Base-by-base conservation (phyloP, 2,329 filamentous ascomycete species). In the Hypoxylon rubiginosum region DNA sequence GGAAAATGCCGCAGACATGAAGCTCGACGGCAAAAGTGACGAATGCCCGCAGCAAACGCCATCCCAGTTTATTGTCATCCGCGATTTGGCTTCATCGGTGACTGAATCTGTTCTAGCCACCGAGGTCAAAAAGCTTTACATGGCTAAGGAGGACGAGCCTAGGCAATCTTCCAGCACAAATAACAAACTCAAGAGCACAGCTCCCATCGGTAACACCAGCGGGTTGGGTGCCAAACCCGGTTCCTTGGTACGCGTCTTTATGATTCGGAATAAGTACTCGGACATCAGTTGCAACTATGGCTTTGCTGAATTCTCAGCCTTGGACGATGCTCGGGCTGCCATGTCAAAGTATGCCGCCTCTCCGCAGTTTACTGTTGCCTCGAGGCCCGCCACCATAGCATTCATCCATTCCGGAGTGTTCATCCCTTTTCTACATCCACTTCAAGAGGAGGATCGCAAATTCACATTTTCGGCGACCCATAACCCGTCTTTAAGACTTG, bases 391-490 rank as follows among this genome's bases (percentile, higher is more conserved):
- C 15, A 84, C 87, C 10, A 84, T 93, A 24, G 91, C 87, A 46
- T 93, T 91, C 71, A 94, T 94, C 41, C 92, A 96, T 70, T 88
- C 92, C n/a, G 92, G 92, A 4, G 92, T 96, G 2, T 96, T 97
- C 73, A 87, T 94, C 11, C 92, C 91, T 0, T 90, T 92, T 46
- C 83, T 91, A 52, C 86, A 90, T 54, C 83, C 85, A 7, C 62
- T 82, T 1, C 83, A 83, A 4, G 82, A 85, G 0, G 85, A 85
- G 17, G 86, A 83, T n/a, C 84, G 87, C 13, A 83, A 81, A 49
- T 89, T 90, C 75, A 91, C 90, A 0, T 94, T 95, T 73, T 84
- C 85, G 32, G 91, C 91, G 1, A 82, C 92, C 1, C 88, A 88
- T 69, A 94, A 94, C 71, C 84, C 89, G 1, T 82, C 85, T 0